Percentiles rank a stretch among this genome's conserved stretches.
Evolutionary conservation across 140 eudicot species (phyloP).

Genomic region (Stevia rebaudiana): DNA sequence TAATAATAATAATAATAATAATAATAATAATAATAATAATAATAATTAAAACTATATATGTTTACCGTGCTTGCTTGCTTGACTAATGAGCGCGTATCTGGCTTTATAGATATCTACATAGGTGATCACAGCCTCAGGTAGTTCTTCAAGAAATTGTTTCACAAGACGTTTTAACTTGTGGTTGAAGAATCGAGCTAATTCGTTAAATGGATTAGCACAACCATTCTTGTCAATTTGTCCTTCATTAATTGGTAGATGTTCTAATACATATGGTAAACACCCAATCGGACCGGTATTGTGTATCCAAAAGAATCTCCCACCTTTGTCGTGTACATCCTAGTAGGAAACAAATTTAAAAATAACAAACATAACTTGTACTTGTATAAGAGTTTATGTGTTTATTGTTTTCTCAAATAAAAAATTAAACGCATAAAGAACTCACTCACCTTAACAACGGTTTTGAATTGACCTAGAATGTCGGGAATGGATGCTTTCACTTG

Average conservation of each 20-base stretch:
- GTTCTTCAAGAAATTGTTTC: conserved; percentile 36
- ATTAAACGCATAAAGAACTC: too few species aligned
- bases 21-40: too few species aligned
- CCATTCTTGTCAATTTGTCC: conserved; percentile 53
- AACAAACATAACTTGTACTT: too few species aligned
- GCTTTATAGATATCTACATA: conserved; percentile 62
- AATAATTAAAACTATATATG: too few species aligned
- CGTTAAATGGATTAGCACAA: conserved; percentile 51
- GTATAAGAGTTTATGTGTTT: too few species aligned
- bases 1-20: too few species aligned
- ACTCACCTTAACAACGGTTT: conserved; percentile 41
- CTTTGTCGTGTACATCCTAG: conserved; percentile 48
- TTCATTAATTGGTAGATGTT: conserved; percentile 22
- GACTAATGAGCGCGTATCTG: conserved; percentile 51
- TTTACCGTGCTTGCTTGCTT: conserved; percentile 42
- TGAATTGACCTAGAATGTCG: conserved; percentile 46
- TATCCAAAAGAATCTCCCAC: conserved; percentile 73
- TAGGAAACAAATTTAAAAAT: too few species aligned
- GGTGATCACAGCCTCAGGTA: conserved; percentile 53
- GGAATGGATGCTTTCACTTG: conserved; percentile 56
- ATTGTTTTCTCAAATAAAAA: too few species aligned
- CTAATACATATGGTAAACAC: conserved; percentile 52
- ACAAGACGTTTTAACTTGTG: conserved; percentile 37
- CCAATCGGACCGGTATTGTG: conserved; percentile 89
- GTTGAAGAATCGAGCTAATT: conserved; percentile 52